Percentiles rank a stretch among this genome's conserved stretches.
Conservation (phyloP, 1,284 basidiomycete genomes). For the Naganishia sp. region DNA sequence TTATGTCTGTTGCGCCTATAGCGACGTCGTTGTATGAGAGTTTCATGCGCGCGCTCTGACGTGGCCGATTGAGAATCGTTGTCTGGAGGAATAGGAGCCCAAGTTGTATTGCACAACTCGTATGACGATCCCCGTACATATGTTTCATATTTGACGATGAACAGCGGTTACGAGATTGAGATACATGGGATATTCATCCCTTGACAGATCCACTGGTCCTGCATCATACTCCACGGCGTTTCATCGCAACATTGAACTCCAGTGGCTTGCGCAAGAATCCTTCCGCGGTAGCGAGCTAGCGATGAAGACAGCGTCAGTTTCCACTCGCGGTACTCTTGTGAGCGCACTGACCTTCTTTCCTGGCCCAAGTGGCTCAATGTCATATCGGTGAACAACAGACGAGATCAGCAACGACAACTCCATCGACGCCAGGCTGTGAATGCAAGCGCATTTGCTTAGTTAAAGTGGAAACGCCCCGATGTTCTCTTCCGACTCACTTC, state of each 20-base stretch:
- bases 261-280: constrained; percentile 33
- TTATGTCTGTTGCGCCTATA: neutral
- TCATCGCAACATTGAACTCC: constrained; percentile 28
- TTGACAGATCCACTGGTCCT: neutral
- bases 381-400: constrained; percentile 30
- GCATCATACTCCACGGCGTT: neutral
- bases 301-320: neutral
- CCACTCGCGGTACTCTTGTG: neutral
- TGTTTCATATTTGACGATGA: no score
- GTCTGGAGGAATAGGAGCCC: no score
- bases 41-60: no score
- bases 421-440: constrained; percentile 32
- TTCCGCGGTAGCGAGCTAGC: constrained; percentile 25
- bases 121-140: no score
- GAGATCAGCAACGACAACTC: constrained; percentile 33
- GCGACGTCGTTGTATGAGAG: constrained; percentile 8
- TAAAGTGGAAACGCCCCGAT: neutral
- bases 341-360: constrained; percentile 26
- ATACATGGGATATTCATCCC: no score
- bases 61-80: no score
- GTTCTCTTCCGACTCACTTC: constrained; percentile 30
- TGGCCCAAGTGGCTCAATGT: constrained; percentile 25
- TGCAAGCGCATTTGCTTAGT: neutral
- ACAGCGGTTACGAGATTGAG: no score
- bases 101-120: no score